phyloP scores from a whole-genome alignment of 2,329 filamentous ascomycete genomes.

The Pseudofabraea citricarpa region DNA sequence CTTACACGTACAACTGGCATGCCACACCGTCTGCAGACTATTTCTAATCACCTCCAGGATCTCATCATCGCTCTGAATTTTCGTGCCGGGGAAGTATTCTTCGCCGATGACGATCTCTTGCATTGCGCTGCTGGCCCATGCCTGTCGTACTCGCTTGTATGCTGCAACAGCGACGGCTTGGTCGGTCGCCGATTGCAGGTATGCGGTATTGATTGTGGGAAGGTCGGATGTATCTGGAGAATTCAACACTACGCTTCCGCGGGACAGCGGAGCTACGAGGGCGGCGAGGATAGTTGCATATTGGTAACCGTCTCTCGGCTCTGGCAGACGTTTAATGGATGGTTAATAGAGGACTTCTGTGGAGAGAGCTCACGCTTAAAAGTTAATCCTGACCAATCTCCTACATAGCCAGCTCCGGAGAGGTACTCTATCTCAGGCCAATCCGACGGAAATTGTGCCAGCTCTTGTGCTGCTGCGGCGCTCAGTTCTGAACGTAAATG shows the following conservation, averaged over 20 bases:
- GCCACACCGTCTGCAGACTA: constrained; percentile 34
- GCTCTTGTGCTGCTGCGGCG: constrained; percentile 1
- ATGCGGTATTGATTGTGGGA: constrained; percentile 39
- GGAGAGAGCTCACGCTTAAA: constrained; percentile 1
- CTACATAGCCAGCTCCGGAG: constrained; percentile 8
- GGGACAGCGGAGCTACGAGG: constrained; percentile 36
- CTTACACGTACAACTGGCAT: constrained; percentile 50
- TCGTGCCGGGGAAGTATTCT: constrained; percentile 17
- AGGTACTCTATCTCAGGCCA: constrained; percentile 9
- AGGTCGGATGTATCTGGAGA: constrained; percentile 29
- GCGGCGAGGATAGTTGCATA: constrained; percentile 29
- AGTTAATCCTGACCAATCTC: constrained; percentile 5
- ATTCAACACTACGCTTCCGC: constrained; percentile 38
- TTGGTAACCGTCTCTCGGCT: constrained; percentile 25
- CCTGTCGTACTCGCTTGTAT: constrained; percentile 36
- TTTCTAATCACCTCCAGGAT: constrained; percentile 16
- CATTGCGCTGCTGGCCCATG: constrained; percentile 11
- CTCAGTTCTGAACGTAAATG: neutral
- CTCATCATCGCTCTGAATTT: constrained; percentile 16
- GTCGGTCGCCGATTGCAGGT: constrained; percentile 37
- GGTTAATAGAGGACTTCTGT: neutral
- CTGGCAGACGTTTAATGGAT: constrained; percentile 5
- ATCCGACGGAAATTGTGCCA: constrained; percentile 5
- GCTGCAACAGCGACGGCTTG: constrained; percentile 37
- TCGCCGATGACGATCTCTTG: constrained; percentile 9